Evolutionary conservation across 2,329 filamentous ascomycete genomes (phyloP).

Genomic region (Aspergillus pseudoglaucus): DNA sequence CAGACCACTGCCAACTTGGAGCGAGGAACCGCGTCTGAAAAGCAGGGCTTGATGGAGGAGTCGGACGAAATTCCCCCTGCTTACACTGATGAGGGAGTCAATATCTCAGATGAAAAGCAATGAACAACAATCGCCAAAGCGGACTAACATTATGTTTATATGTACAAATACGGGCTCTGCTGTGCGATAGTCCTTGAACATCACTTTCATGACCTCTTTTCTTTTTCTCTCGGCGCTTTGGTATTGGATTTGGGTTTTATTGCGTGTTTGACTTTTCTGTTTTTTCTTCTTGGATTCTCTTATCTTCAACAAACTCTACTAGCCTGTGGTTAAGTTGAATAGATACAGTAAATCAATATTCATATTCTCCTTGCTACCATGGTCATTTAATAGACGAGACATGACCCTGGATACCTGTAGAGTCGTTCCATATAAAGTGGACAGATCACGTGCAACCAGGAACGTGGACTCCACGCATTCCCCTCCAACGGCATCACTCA

Average conservation of each 20-base stretch:
- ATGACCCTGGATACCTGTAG: too few species aligned
- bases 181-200: background rate
- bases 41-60: constrained; percentile 35
- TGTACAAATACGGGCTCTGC: background rate
- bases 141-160: background rate
- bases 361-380: too few species aligned
- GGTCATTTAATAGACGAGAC: too few species aligned
- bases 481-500: background rate
- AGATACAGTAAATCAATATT: too few species aligned
- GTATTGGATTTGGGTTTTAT: background rate
- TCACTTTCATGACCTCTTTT: background rate
- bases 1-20: constrained; percentile 25
- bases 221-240: background rate
- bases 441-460: constrained; percentile 13
- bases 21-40: constrained; percentile 35
- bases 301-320: background rate
- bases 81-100: constrained; percentile 29
- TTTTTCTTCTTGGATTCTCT: background rate
- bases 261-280: background rate
- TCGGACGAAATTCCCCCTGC: constrained; percentile 30
- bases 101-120: constrained; percentile 25
- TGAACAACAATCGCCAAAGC: constrained; percentile 11
- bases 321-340: too few species aligned
- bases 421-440: too few species aligned
- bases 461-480: constrained; percentile 3